Evolutionary conservation across 2,329 filamentous ascomycete genomes (phyloP), one percentile per base, ranked within the genome.

Genomic region (Colletotrichum tabaci): DNA sequence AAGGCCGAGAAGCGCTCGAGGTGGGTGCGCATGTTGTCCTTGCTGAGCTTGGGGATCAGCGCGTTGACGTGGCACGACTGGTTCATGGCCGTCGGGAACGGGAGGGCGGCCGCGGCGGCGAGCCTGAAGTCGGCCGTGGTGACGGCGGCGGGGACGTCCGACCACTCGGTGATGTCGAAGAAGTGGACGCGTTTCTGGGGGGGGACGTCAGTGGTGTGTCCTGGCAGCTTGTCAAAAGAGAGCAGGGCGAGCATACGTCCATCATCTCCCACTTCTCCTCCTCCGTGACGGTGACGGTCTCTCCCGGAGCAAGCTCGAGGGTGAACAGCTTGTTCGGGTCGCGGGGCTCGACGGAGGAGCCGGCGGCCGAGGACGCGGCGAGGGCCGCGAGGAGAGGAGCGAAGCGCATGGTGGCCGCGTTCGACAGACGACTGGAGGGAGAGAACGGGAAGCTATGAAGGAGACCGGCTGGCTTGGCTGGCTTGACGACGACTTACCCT

Each of bases 1-100:
- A 93, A 93, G 47, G 84, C 84, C 0, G 89, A 90, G 76, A 92
- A 91, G 13, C 86, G 89, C 74, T 93, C 75, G 21, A 80, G 44
- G 5, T 64, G 63, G 16, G 52, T 47, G 16, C 57, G 62, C 57
- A 73, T 71, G 30, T 63, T 66, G n/a, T 66, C 57, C 44, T 58
- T 67, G 57, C 44, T 61, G 4, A 75, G 66, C 63, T 68, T 71
- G 18, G 67, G 44, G 21, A 58, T 61, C 5, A 74, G 67, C 30
- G 70, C 66, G 21, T 74, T 58, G 50, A 77, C 75, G 42, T 73
- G 70, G 55, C 50, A 58, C 38, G 68, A 71, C 52, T 77, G 75
- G 38, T 74, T 66, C 53, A 77, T 66, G 13, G 53, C 58, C 26
- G 52, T 61, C n/a, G 75, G 75, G 61, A 75, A 76, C 16, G 74